Evolutionary conservation across 2,329 filamentous ascomycete species (phyloP).

Genomic region (Epicoccum nigrum): DNA sequence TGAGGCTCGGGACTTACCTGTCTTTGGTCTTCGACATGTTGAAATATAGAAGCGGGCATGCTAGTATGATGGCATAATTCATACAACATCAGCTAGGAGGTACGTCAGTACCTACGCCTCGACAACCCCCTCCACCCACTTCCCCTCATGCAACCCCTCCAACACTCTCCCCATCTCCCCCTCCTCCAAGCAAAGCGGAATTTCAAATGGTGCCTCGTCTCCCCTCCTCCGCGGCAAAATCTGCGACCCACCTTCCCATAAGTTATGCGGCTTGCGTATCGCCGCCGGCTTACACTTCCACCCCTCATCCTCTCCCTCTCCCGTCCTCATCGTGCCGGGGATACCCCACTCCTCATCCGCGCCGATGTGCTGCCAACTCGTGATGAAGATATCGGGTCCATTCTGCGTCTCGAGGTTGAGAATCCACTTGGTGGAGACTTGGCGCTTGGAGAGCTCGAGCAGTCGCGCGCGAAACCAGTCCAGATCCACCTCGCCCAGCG

Average conservation of each 20-base stretch:
- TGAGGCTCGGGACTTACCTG: too few species aligned
- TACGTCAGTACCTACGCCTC: too few species aligned
- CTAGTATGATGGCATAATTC: too few species aligned
- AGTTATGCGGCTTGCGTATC: constrained; percentile 28
- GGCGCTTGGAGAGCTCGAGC: constrained; percentile 7
- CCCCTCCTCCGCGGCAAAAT: constrained; percentile 26
- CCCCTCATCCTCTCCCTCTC: background rate
- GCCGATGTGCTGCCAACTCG: constrained; percentile 36
- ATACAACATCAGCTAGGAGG: too few species aligned
- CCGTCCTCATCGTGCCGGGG: constrained; percentile 21
- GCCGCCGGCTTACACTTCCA: constrained; percentile 20
- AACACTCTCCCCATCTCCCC: constrained; percentile 25
- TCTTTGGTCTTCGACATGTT: too few species aligned
- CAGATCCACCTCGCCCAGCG: background rate
- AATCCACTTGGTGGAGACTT: constrained; percentile 8
- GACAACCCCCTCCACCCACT: background rate
- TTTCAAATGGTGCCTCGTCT: constrained; percentile 17
- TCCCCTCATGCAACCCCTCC: constrained; percentile 9
- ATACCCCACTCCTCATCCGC: constrained; percentile 31
- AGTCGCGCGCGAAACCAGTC: constrained; percentile 23
- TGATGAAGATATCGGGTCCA: constrained; percentile 38
- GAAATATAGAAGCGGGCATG: too few species aligned
- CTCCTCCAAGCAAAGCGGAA: constrained; percentile 26
- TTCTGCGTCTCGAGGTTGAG: constrained; percentile 14
- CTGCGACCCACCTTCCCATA: constrained; percentile 31